Conservation (phyloP, 371 early-diverging fungal genomes). For the Lichtheimia ornata region DNA sequence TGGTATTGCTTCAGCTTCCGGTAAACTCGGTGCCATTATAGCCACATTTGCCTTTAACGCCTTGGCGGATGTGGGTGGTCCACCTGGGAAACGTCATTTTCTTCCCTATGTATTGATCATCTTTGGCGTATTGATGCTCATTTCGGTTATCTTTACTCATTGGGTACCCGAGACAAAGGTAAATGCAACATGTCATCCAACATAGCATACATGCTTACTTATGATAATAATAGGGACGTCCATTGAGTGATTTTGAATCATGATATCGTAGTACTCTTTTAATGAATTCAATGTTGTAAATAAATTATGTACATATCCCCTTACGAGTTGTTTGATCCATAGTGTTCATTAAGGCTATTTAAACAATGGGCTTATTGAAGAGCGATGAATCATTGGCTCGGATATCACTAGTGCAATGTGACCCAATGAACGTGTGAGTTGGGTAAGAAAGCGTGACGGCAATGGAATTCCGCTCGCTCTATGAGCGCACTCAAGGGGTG, state of each 20-base stretch:
- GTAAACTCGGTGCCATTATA: constrained; percentile 70
- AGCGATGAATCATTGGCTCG: too few species aligned
- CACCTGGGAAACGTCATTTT: constrained; percentile 19
- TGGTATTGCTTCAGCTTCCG: constrained; percentile 69
- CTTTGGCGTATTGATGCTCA: constrained; percentile 26
- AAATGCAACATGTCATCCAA: neutral
- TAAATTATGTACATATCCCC: too few species aligned
- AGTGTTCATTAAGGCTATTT: too few species aligned
- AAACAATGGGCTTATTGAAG: too few species aligned
- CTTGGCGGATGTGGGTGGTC: constrained; percentile 50
- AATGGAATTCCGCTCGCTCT: too few species aligned
- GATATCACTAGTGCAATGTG: too few species aligned
- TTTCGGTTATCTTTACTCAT: constrained; percentile 18
- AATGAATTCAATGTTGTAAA: too few species aligned
- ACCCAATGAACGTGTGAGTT: too few species aligned
- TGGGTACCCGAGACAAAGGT: constrained; percentile 32
- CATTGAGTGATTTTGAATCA: neutral
- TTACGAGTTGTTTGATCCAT: too few species aligned
- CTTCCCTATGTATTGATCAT: constrained; percentile 26
- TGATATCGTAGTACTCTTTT: too few species aligned
- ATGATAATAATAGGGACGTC: neutral
- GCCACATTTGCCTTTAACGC: constrained; percentile 54
- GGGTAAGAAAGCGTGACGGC: too few species aligned
- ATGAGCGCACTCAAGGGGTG: too few species aligned
- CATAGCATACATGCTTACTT: neutral